Conservation (phyloP, 345 rosid species). For the Microcos paniculata region DNA sequence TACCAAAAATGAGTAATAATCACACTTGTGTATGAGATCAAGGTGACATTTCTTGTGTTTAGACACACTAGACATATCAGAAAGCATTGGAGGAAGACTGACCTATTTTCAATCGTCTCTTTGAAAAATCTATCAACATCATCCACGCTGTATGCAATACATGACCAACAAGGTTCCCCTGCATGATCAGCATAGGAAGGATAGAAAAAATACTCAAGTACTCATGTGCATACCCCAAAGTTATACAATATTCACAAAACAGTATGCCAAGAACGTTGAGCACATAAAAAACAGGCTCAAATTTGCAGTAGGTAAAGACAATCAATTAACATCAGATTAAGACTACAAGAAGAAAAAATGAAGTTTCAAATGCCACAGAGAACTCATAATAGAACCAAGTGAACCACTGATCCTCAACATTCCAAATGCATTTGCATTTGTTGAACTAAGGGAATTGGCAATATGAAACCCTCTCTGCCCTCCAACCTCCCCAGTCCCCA, state of each 20-base stretch:
- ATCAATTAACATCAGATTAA: neutral
- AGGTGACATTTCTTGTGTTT: too few species aligned
- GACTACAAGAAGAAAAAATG: neutral
- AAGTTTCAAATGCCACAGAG: neutral
- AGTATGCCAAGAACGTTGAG: neutral
- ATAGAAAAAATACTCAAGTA: neutral
- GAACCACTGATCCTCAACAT: neutral
- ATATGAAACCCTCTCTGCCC: neutral
- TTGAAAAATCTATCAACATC: slow-evolving; percentile 79
- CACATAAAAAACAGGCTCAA: neutral
- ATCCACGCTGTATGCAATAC: slow-evolving; percentile 52
- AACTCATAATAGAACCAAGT: neutral
- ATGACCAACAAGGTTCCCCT: slow-evolving; percentile 93
- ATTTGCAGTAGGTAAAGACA: neutral
- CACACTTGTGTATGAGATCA: too few species aligned
- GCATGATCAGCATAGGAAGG: slow-evolving; percentile 22
- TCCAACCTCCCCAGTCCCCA: neutral
- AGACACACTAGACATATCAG: too few species aligned
- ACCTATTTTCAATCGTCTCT: slow-evolving; percentile 92
- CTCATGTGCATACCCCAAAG: neutral
- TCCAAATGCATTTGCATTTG: neutral
- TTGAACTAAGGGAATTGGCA: neutral
- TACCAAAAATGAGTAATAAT: too few species aligned
- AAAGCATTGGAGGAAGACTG: slow-evolving; percentile 14
- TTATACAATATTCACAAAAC: neutral